Evolutionary conservation across 257 asterid species (phyloP).

Genomic region (Fraxinus americana): DNA sequence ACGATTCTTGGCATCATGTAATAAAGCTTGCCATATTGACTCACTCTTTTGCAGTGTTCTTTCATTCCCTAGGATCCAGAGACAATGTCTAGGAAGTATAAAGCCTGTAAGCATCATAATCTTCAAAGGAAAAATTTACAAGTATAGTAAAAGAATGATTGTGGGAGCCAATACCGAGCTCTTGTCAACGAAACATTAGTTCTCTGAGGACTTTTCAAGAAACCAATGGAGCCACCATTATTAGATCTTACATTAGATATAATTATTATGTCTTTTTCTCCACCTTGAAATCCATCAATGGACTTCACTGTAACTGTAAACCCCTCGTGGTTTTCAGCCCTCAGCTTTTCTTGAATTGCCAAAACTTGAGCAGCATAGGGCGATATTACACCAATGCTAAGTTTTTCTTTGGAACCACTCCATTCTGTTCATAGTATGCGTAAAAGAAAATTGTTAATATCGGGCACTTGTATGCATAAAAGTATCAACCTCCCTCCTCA

Average conservation of each 20-base stretch:
- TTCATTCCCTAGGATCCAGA: slow-evolving; percentile 75
- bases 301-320: slow-evolving; percentile 65
- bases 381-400: slow-evolving; percentile 70
- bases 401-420: slow-evolving; percentile 36
- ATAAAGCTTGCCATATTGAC: slow-evolving; percentile 52
- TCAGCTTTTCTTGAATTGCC: slow-evolving; percentile 44
- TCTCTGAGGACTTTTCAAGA: slow-evolving; percentile 54
- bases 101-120: slow-evolving; percentile 3
- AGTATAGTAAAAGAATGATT: not conserved
- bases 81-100: slow-evolving; percentile 50
- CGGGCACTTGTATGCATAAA: not conserved
- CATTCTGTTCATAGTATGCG: slow-evolving; percentile 39
- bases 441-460: not conserved
- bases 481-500: not conserved
- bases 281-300: slow-evolving; percentile 80
- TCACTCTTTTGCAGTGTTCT: slow-evolving; percentile 37
- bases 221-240: slow-evolving; percentile 55
- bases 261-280: slow-evolving; percentile 66
- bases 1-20: slow-evolving; percentile 58
- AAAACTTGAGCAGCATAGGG: slow-evolving; percentile 76
- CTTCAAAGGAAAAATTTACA: not conserved
- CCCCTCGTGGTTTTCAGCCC: slow-evolving; percentile 32
- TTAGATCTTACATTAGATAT: slow-evolving; percentile 67
- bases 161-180: slow-evolving; percentile 53
- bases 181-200: slow-evolving; percentile 76